Base-by-base conservation (phyloP, 164 flowering plant genomes). In the Dillenia suffruticosa region DNA sequence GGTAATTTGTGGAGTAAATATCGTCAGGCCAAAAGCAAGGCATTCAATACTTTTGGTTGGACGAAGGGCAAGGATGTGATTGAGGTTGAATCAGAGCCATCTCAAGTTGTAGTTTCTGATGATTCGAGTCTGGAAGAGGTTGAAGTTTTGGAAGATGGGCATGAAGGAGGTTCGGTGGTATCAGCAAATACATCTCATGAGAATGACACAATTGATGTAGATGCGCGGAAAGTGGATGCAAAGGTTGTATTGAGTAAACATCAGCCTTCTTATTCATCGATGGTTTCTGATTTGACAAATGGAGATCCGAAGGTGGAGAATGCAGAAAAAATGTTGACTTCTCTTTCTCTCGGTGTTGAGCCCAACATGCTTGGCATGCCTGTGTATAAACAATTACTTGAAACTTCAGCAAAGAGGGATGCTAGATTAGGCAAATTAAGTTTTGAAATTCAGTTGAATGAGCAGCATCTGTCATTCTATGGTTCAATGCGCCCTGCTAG, bases 111-210 rank as follows among this genome's bases (percentile, higher is more conserved):
- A 26, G 65, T 54, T 15, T 67, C 70, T 2, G 85, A 76, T 26
- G 83, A 78, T 66, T 77, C 77, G 9, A 71, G 78, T 53, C 50
- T 74, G 0, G 83, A 81, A 56, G 87, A 79, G 54, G 44, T 78
- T 16, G 78, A 59, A 48, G 68, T 63, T 52, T 51, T 74, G 51
- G 79, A 74, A 5, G 70, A 72, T 70, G 75, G 55, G 51, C 54
- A 56, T 49, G 71, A 68, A 55, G 72, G 65, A 9, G 46, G 56
- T 24, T 72, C 74, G 5, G 70, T 56, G 58, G 67, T 54, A 44
- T 63, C 50, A 15, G 77, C 64, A 12, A 62, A 65, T 54, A 71
- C 44, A 53, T 61, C 44, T 24, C 24, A 10, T 57, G 74, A 66
- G 24, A 57, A 32, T 32, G 40, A 24, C 44, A 43, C 54, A 62